A percentile compares a stretch with the other conserved stretches of the same genome.
phyloP scores from a whole-genome alignment of 768 basidiomycete genomes.

The Filobasidium floriforme region DNA sequence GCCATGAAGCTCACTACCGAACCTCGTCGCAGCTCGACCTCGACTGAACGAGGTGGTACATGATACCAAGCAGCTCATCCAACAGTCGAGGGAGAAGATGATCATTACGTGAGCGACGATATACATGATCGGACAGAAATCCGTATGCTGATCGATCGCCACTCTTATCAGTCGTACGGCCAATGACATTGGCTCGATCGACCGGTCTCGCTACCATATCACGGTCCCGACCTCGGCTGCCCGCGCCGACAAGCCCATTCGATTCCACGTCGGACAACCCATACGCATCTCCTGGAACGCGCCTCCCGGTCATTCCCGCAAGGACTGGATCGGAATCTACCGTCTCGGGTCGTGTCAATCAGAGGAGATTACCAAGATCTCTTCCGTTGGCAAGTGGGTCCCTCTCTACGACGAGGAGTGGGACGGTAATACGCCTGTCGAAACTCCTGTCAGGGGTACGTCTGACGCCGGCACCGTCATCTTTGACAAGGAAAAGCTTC shows the following conservation, averaged over 20 bases:
- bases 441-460: slow-evolving; percentile 22
- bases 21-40: slow-evolving; percentile 63
- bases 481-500: slow-evolving; percentile 70
- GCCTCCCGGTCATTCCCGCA: slow-evolving; percentile 72
- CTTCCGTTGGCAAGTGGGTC: slow-evolving; percentile 83
- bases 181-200: slow-evolving; percentile 69
- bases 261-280: slow-evolving; percentile 84
- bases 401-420: slow-evolving; percentile 87
- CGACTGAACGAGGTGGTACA: slow-evolving; percentile 80
- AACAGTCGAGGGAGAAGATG: slow-evolving; percentile 81
- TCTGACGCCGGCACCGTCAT: slow-evolving; percentile 55
- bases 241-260: slow-evolving; percentile 46
- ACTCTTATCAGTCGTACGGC: slow-evolving; percentile 59
- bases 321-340: slow-evolving; percentile 89
- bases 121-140: not conserved
- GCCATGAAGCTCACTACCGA: not conserved
- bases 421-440: slow-evolving; percentile 69
- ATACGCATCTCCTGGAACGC: slow-evolving; percentile 82
- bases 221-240: slow-evolving; percentile 52
- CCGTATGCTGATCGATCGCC: not conserved
- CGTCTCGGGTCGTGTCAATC: slow-evolving; percentile 75
- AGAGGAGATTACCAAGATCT: slow-evolving; percentile 69
- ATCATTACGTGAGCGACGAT: slow-evolving; percentile 70
- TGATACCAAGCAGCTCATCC: slow-evolving; percentile 82
- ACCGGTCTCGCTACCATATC: slow-evolving; percentile 69